Evolutionary conservation across 345 rosid genomes (phyloP).

Genomic region (Aquilaria malaccensis): DNA sequence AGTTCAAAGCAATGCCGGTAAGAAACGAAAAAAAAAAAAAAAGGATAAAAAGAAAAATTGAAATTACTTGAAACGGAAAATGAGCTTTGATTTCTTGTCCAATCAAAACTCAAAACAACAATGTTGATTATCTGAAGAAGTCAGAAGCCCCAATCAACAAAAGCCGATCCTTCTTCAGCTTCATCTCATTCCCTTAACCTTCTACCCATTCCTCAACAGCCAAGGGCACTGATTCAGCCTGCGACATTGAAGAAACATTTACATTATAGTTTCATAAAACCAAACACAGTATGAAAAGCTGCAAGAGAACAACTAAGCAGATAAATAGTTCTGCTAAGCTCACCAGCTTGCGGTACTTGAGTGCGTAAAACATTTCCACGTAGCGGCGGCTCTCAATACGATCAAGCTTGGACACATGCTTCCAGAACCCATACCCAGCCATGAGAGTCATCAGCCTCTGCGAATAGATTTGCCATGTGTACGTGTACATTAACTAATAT

Average conservation of each 20-base stretch:
- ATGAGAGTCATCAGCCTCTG: slow-evolving; percentile 57
- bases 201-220: slow-evolving; percentile 25
- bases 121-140: slow-evolving; percentile 2
- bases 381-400: slow-evolving; percentile 55
- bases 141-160: not conserved
- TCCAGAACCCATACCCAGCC: slow-evolving; percentile 66
- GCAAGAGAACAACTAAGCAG: no score
- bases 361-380: slow-evolving; percentile 63
- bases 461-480: slow-evolving; percentile 65
- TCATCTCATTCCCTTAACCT: no score
- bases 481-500: slow-evolving; percentile 17
- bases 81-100: no score
- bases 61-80: no score
- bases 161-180: not conserved
- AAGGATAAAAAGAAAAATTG: slow-evolving; percentile 5
- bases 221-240: slow-evolving; percentile 60
- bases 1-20: not conserved
- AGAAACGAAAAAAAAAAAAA: not conserved
- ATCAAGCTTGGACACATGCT: slow-evolving; percentile 61
- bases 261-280: not conserved
- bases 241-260: slow-evolving; percentile 7
- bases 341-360: slow-evolving; percentile 52
- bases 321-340: not conserved
- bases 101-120: no score
- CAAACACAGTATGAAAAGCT: no score